Evolutionary conservation across 345 rosid genomes (phyloP), one percentile per base, ranked within the genome.

Genomic region (Aquilaria yunnanensis): DNA sequence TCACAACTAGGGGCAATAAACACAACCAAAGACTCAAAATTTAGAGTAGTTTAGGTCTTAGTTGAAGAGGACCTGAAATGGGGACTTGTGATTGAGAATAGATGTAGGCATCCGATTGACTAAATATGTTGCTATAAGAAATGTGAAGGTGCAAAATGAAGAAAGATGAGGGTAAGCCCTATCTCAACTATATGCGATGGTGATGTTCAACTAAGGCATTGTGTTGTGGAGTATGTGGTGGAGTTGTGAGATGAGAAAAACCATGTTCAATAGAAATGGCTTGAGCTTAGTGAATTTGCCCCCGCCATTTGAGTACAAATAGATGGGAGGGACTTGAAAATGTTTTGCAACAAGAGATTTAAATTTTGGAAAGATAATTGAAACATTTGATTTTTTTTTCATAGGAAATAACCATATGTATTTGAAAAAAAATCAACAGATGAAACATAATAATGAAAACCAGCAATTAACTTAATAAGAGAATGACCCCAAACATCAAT

Each of bases 191-290:
- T 37, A 37, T 37, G 43, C 43, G 43, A 12, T 52, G 58, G 2
- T 9, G 2, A 0, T 57, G 14, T 23, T 63, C 66, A 34, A 50
- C 32, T 12, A 51, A 10, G 4, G 29, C 66, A 50, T 63, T 63
- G 4, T 52, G 66, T 32, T 63, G 32, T 5, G 66, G 58, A 11
- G 66, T 50, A n/a, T 51, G 14, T 0, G 66, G 57, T 1, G 48
- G 33, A 12, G 32, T 63, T 5, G 6, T 2, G 2, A 14, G 48
- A 10, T 51, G 58, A 6, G 13, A 12, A 14, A 63, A 31, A 9
- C 58, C 59, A 2, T 14, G 14, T 14, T n/a, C 6, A 2, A 8
- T 3, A 6, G 14, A 41, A 37, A 34, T 3, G 41, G 30, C 9
- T 37, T 58, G 5, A 58, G 7, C 1, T 13, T 37, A 3, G 3